Base-by-base conservation (phyloP, 176 grass and related monocot genomes). In the Paspalum notatum region DNA sequence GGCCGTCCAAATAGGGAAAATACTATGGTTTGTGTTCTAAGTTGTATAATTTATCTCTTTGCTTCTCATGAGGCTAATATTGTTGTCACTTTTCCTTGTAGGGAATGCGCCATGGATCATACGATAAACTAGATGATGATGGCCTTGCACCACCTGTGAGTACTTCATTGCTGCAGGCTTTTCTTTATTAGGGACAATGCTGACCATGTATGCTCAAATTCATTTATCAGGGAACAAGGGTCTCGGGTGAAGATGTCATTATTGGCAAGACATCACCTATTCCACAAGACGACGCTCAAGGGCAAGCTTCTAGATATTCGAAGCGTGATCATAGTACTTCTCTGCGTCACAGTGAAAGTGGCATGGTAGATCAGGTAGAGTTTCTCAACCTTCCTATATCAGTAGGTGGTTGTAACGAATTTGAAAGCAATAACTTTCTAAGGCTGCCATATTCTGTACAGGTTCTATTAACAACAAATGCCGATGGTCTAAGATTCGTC, bases 91-190 rank as follows among this genome's bases (percentile, higher is more conserved):
- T 69, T 65, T 78, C 42, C 22, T 75, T 84, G 78, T 75, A 99
- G 96, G 92, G 92, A 70, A 99, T 99, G 96, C 86, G 92, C 13
- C 90, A 99, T 86, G 92, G 96, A n/a, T 99, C 96, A 58, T 99
- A 99, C 43, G 96, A 95, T 68, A 99, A 99, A 91, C 55, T 99
- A 59, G 96, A 99, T 66, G 96, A 99, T 84, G 96, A 99, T 79
- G 96, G 96, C 62, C 92, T 99, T 83, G 96, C 96, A 74, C 96
- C 96, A 76, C 96, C 96, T 9, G 96, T 99, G 53, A 99, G 92
- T 80, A 40, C 8, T 66, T 72, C 5, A 49, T 88, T 61, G 27
- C 12, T 54, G 51, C 71, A 43, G 40, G 11, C 22, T 68, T 83
- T 46, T 78, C 59, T 59, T 74, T 51, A 65, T 82, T 10, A 46